Conservation (phyloP, 129 eudicot genomes). For the Deinandra increscens region DNA sequence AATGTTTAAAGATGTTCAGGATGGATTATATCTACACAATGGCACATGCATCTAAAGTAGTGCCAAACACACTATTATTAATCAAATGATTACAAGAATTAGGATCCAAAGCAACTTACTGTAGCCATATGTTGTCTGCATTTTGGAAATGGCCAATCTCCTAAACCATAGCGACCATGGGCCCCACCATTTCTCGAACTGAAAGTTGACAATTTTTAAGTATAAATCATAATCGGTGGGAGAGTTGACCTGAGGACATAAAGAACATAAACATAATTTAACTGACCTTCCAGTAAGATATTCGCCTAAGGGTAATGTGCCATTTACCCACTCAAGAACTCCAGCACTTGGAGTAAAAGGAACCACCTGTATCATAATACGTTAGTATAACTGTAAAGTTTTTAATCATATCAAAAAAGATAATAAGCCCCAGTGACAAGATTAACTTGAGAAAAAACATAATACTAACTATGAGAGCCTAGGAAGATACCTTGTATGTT, state of each 20-base stretch:
- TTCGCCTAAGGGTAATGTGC: conserved; percentile 91
- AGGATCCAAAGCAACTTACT: conserved; percentile 37
- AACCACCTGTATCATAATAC: conserved; percentile 64
- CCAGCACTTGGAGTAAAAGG: conserved; percentile 99
- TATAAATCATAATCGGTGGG: background rate
- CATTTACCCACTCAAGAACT: conserved; percentile 98
- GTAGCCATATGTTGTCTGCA: conserved; percentile 90
- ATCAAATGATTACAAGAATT: conserved; percentile 5
- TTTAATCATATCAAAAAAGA: background rate
- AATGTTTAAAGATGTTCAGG: background rate
- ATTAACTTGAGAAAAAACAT: background rate
- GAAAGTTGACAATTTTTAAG: conserved; percentile 23
- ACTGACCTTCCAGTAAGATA: conserved; percentile 93
- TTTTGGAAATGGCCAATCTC: conserved; percentile 84
- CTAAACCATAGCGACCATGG: conserved; percentile 91
- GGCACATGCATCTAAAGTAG: background rate
- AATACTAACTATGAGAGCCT: background rate
- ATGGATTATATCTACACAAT: background rate
- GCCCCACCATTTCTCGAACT: conserved; percentile 96
- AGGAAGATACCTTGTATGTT: conserved; percentile 74
- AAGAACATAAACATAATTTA: conserved; percentile 10
- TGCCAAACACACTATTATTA: background rate
- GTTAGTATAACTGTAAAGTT: background rate
- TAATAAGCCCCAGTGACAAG: background rate
- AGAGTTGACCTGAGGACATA: conserved; percentile 10